Evolutionary conservation across 331 rosid genomes (phyloP), one percentile per base, ranked within the genome.

Genomic region (Malus hybrid): DNA sequence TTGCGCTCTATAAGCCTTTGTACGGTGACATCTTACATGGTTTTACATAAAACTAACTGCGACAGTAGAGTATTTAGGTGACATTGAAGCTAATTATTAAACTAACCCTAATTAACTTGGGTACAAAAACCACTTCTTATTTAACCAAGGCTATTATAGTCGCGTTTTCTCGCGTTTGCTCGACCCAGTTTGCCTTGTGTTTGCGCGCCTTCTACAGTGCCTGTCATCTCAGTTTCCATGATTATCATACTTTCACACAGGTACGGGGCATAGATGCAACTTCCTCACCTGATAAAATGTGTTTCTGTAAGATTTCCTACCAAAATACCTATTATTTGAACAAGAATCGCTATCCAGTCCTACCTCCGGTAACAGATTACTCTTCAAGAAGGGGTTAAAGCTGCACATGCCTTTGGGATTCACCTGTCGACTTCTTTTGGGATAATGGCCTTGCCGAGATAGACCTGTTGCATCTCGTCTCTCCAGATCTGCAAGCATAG

Each of bases 401-500:
- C 44, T 33, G 22, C 34, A 31, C 50, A 77, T 62, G 69, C 69
- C 80, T 24, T 74, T 55, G 64, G 76, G 74, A 24, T 67, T 75
- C 80, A 88, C 84, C 77, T 84, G 19, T 94, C 97, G n/a, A 94
- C 80, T 42, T 80, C 99, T 28, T 56, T 69, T 16, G 96, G 91
- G 77, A 92, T 79, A 36, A 80, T 22, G 20, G 87, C 77, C 78
- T 86, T 86, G 50, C 96, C 89, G 74, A 86, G 75, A 86, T 91
- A 91, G 80, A 94, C 96, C 80, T 83, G 96, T 73, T 81, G 90
- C 96, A 94, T 86, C 87, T 94, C 99, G 63, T 94, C 97, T 78
- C 85, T 92, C 97, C 97, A 94, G 44, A 90, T 92, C 99, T 94
- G 89, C 80, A 82, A 80, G 52, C 71, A 84, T 22, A 68, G 63